Evolutionary conservation across 2,329 filamentous ascomycete species (phyloP).

Genomic region (Hirsutella thompsonii): DNA sequence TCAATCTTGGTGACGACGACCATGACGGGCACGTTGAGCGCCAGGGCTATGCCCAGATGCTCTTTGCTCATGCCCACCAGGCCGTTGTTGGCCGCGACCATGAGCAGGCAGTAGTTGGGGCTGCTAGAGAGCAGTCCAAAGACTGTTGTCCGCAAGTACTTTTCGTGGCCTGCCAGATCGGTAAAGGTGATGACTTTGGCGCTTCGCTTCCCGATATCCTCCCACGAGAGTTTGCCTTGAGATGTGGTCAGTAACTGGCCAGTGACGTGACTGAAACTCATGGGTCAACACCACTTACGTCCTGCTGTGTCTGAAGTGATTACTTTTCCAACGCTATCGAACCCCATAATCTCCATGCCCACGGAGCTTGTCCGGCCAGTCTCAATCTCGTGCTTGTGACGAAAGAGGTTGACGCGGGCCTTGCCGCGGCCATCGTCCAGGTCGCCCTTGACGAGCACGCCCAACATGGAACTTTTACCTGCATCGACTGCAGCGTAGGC

Average conservation of each 20-base stretch:
- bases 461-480: slow-evolving; percentile 91
- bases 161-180: slow-evolving; percentile 89
- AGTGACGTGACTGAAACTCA: background rate
- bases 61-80: slow-evolving; percentile 98
- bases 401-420: slow-evolving; percentile 88
- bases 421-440: slow-evolving; percentile 90
- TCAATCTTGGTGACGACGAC: slow-evolving; percentile 97
- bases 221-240: slow-evolving; percentile 66
- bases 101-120: slow-evolving; percentile 93
- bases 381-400: slow-evolving; percentile 96
- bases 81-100: slow-evolving; percentile 97
- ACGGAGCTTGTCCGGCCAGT: slow-evolving; percentile 91
- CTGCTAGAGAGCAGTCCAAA: slow-evolving; percentile 90
- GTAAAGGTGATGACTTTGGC: slow-evolving; percentile 96
- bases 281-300: too few species aligned
- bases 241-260: background rate
- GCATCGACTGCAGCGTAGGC: slow-evolving; percentile 55
- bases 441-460: slow-evolving; percentile 88
- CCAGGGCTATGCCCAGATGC: slow-evolving; percentile 86
- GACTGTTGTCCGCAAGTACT: slow-evolving; percentile 89
- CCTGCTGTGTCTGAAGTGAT: slow-evolving; percentile 72
- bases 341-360: slow-evolving; percentile 98
- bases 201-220: slow-evolving; percentile 89
- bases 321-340: slow-evolving; percentile 75
- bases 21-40: slow-evolving; percentile 94